Conservation (phyloP, 108 stramenopile species). For the Nitzschia putrida region DNA sequence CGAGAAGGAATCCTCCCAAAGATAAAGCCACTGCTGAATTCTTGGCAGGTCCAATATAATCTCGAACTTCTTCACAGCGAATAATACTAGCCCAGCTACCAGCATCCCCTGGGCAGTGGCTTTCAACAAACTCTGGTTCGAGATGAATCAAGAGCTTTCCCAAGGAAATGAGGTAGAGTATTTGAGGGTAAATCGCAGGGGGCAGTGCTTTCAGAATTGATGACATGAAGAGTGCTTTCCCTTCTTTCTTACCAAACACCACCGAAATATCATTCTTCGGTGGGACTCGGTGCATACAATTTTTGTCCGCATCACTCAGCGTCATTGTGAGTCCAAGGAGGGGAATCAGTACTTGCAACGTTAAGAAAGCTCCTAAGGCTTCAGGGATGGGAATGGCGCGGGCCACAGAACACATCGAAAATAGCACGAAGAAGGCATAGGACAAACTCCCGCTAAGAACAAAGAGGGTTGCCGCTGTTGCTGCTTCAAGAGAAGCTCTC, state of each 20-base stretch:
- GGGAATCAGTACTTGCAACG: slow-evolving; percentile 65
- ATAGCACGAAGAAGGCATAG: slow-evolving; percentile 58
- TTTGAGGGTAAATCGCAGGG: slow-evolving; percentile 62
- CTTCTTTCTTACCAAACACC: slow-evolving; percentile 64
- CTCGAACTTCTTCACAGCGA: slow-evolving; percentile 62
- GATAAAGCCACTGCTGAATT: slow-evolving; percentile 52
- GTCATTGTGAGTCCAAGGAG: slow-evolving; percentile 68
- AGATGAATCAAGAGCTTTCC: slow-evolving; percentile 51
- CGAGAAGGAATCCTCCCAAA: slow-evolving; percentile 62
- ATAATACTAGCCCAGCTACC: slow-evolving; percentile 49
- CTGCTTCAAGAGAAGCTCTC: slow-evolving; percentile 70
- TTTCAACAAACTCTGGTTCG: slow-evolving; percentile 37
- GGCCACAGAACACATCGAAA: slow-evolving; percentile 63
- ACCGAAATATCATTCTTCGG: slow-evolving; percentile 76
- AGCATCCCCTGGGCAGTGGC: slow-evolving; percentile 17
- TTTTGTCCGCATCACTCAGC: slow-evolving; percentile 51
- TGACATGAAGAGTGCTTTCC: slow-evolving; percentile 40
- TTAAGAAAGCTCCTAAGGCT: slow-evolving; percentile 63
- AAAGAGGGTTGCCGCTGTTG: slow-evolving; percentile 56
- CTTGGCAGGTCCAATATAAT: slow-evolving; percentile 61
- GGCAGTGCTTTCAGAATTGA: slow-evolving; percentile 56
- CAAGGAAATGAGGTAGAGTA: slow-evolving; percentile 68
- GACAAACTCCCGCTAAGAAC: slow-evolving; percentile 57
- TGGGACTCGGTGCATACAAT: slow-evolving; percentile 76
- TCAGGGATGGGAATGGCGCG: slow-evolving; percentile 50